These are phyloP conservation scores for Dendrothele bispora DNA, from an alignment of 768 basidiomycete genomes.

Conservation along the genomic window DNA sequence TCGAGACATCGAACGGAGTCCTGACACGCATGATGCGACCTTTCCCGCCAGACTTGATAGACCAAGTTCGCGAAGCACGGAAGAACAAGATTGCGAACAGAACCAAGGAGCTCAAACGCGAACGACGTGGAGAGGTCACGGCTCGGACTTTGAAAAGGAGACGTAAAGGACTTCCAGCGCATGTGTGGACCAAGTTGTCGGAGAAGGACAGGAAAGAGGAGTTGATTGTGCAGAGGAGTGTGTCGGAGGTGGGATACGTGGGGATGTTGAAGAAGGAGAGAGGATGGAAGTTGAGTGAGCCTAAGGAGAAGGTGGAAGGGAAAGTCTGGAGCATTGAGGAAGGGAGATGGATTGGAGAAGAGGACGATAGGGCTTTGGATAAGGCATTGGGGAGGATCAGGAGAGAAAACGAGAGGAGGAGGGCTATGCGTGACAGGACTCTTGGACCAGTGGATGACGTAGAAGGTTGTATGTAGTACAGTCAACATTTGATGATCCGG, in stretches of 20 bases:
- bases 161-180: slow-evolving; percentile 63
- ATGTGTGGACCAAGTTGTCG: slow-evolving; percentile 53
- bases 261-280: slow-evolving; percentile 59
- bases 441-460: too few species aligned
- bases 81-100: slow-evolving; percentile 63
- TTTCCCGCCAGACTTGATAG: slow-evolving; percentile 49
- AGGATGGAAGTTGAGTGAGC: slow-evolving; percentile 32
- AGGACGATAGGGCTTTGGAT: slow-evolving; percentile 1
- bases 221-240: slow-evolving; percentile 44
- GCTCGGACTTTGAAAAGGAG: slow-evolving; percentile 44
- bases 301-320: slow-evolving; percentile 5
- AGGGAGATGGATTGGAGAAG: slow-evolving; percentile 8
- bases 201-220: slow-evolving; percentile 48
- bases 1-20: neutral
- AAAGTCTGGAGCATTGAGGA: slow-evolving; percentile 10
- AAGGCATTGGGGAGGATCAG: neutral
- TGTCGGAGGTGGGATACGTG: slow-evolving; percentile 71
- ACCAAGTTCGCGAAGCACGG: slow-evolving; percentile 53
- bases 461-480: too few species aligned
- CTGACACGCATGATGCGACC: slow-evolving; percentile 24
- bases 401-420: slow-evolving; percentile 3
- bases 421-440: too few species aligned
- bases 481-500: too few species aligned
- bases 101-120: slow-evolving; percentile 58
- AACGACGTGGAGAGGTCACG: slow-evolving; percentile 63